Percentiles rank a stretch among this genome's conserved stretches.
phyloP scores from a whole-genome alignment of 192 early-diverging fungal genomes.

The Backusella luteola region DNA sequence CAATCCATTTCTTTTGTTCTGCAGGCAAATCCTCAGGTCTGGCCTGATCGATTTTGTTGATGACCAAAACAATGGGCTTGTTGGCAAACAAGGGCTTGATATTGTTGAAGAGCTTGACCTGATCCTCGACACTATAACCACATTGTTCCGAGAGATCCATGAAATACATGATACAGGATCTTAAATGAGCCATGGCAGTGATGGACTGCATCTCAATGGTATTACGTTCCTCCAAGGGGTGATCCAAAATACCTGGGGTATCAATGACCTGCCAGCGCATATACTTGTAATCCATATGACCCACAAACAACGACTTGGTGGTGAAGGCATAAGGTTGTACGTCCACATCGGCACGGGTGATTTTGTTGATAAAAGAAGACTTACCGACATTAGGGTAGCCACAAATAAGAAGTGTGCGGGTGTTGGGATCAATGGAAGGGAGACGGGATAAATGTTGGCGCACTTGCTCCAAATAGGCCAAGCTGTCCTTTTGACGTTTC shows the following conservation, averaged over 20 bases:
- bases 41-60: constrained; percentile 95
- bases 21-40: constrained; percentile 77
- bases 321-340: constrained; percentile 99
- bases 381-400: constrained; percentile 99
- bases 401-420: constrained; percentile 96
- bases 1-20: constrained; percentile 73
- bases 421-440: constrained; percentile 99
- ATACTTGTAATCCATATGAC: constrained; percentile 99
- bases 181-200: constrained; percentile 97
- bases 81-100: constrained; percentile 99
- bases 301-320: constrained; percentile 99
- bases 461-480: constrained; percentile 98
- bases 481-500: constrained; percentile 97
- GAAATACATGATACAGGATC: constrained; percentile 95
- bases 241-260: constrained; percentile 99
- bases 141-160: constrained; percentile 98
- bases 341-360: constrained; percentile 98
- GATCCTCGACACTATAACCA: constrained; percentile 94
- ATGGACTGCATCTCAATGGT: constrained; percentile 99
- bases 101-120: constrained; percentile 86
- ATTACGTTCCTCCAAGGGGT: constrained; percentile 98
- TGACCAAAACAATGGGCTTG: constrained; percentile 93
- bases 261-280: constrained; percentile 99
- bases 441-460: constrained; percentile 98
- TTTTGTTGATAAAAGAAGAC: constrained; percentile 97